Percentiles rank a stretch among this genome's conserved stretches.
Evolutionary conservation across 805 yeast species (phyloP).

Genomic region (Candida ponderosae): DNA sequence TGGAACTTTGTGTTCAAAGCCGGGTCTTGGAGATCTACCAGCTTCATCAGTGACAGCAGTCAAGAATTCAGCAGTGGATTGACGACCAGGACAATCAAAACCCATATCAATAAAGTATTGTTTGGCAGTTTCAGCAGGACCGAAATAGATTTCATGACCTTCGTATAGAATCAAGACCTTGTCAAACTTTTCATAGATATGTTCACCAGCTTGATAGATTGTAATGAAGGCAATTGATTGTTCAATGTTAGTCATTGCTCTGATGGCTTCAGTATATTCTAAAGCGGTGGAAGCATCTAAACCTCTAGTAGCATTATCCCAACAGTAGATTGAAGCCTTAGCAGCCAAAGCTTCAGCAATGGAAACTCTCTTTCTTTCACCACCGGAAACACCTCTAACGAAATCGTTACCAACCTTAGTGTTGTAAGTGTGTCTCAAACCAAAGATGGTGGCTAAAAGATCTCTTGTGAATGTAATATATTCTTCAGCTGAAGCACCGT

Average conservation of each 20-base stretch:
- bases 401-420: constrained; percentile 57
- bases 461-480: constrained; percentile 42
- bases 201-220: constrained; percentile 62
- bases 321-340: constrained; percentile 56
- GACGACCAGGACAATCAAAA: constrained; percentile 53
- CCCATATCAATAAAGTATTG: constrained; percentile 60
- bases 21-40: constrained; percentile 43
- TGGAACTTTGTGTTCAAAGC: constrained; percentile 48
- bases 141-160: constrained; percentile 59
- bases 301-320: constrained; percentile 85
- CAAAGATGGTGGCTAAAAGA: constrained; percentile 45
- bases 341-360: constrained; percentile 70
- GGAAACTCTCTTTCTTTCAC: constrained; percentile 80
- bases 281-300: constrained; percentile 79
- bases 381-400: constrained; percentile 74
- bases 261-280: constrained; percentile 61
- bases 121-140: constrained; percentile 47
- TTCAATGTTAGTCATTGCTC: constrained; percentile 48
- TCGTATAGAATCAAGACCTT: constrained; percentile 52
- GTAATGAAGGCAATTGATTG: constrained; percentile 57
- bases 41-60: constrained; percentile 64
- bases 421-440: constrained; percentile 50
- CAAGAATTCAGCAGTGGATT: constrained; percentile 63
- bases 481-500: constrained; percentile 37
- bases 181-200: constrained; percentile 56